These are phyloP conservation scores for Russula olivacea DNA, from an alignment of 768 basidiomycete genomes.

Conservation along the genomic window DNA sequence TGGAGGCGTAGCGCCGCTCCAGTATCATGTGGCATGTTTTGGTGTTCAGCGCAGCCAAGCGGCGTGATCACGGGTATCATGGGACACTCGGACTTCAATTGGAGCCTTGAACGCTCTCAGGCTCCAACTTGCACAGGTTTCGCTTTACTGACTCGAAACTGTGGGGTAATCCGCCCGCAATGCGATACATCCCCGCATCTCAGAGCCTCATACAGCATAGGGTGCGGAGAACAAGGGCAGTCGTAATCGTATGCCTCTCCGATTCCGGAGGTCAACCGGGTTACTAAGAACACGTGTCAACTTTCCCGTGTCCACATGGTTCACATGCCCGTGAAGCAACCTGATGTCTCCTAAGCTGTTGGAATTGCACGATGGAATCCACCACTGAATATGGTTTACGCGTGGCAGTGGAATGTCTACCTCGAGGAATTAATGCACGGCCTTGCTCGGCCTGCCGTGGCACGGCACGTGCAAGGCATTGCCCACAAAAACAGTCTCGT, in stretches of 20 bases:
- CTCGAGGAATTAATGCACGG: slow-evolving; percentile 12
- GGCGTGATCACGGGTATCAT: not conserved
- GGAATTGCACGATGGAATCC: not conserved
- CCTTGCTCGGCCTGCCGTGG: not conserved
- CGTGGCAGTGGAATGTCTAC: slow-evolving; percentile 9
- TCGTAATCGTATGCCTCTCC: too few relatives aligned
- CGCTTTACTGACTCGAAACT: too few relatives aligned
- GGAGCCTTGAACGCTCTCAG: too few relatives aligned
- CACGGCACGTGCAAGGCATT: not conserved
- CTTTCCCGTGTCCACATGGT: not conserved
- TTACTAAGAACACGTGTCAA: not conserved
- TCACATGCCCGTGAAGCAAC: not conserved
- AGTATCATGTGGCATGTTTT: slow-evolving; percentile 3
- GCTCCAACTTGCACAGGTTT: too few relatives aligned
- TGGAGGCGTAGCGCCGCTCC: slow-evolving; percentile 14
- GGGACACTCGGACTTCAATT: not conserved
- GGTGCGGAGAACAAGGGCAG: too few relatives aligned
- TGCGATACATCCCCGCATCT: too few relatives aligned
- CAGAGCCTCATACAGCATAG: too few relatives aligned
- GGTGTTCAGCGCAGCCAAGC: not conserved
- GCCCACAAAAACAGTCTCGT: not conserved
- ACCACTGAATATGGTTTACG: not conserved
- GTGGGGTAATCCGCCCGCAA: too few relatives aligned
- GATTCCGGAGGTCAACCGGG: not conserved
- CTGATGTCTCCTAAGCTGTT: slow-evolving; percentile 2